phyloP scores from a whole-genome alignment of 2,329 filamentous ascomycete species.

The Hymenoscyphus repandus region DNA sequence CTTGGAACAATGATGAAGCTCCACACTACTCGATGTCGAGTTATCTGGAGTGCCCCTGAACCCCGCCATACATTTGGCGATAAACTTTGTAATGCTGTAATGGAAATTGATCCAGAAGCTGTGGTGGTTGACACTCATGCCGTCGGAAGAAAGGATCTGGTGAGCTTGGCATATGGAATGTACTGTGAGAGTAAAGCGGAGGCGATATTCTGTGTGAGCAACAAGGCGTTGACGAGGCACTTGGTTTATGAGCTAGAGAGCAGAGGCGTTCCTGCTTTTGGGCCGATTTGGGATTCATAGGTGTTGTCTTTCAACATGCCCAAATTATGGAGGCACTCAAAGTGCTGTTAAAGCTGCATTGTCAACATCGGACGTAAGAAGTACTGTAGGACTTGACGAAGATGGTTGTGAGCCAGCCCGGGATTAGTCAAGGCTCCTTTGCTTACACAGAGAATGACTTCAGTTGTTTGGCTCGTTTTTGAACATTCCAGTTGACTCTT shows the following conservation, averaged over 20 bases:
- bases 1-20: slow-evolving; percentile 30
- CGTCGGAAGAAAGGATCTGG: slow-evolving; percentile 32
- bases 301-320: background rate
- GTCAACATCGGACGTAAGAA: no score
- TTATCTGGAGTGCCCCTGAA: slow-evolving; percentile 34
- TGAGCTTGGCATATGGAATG: slow-evolving; percentile 29
- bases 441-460: no score
- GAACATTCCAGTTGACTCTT: no score
- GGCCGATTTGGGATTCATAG: slow-evolving; percentile 34
- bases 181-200: slow-evolving; percentile 32
- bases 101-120: slow-evolving; percentile 31
- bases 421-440: no score
- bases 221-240: slow-evolving; percentile 33
- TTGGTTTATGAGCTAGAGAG: slow-evolving; percentile 36
- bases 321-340: background rate
- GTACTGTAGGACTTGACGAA: no score
- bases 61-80: slow-evolving; percentile 33
- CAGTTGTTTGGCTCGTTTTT: no score
- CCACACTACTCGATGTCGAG: slow-evolving; percentile 24
- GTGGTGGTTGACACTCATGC: slow-evolving; percentile 33
- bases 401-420: no score
- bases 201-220: slow-evolving; percentile 35
- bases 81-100: slow-evolving; percentile 30
- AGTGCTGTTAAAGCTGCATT: background rate
- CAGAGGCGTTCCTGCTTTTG: slow-evolving; percentile 34